Conservation (phyloP, 1,139 yeast species). For the Kurtzmaniella quercitrusa region DNA sequence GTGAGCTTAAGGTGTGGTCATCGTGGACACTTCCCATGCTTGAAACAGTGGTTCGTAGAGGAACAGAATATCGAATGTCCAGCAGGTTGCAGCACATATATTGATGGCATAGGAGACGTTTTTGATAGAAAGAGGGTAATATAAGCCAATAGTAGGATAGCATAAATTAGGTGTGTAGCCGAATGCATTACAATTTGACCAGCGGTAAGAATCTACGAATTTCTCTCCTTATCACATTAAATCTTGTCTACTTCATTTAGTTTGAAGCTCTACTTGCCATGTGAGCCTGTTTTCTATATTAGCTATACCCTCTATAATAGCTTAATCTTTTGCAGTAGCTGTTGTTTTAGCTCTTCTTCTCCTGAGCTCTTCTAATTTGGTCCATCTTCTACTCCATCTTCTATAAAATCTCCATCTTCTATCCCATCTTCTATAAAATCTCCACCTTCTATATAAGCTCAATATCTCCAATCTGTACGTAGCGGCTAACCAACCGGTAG, state of each 20-base stretch:
- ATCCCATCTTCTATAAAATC: no score
- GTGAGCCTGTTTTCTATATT: no score
- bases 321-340: no score
- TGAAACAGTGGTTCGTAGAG: conserved; percentile 70
- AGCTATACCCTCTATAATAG: no score
- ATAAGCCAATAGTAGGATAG: not conserved
- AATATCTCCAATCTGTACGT: conserved; percentile 39
- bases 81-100: conserved; percentile 51
- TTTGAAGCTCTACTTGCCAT: not conserved
- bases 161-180: no score
- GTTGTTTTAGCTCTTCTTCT: no score
- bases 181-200: no score
- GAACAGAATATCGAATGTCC: conserved; percentile 74
- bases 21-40: conserved; percentile 78
- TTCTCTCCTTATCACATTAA: no score
- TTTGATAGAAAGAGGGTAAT: not conserved
- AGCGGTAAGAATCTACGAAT: no score
- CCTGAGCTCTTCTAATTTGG: no score
- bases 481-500: conserved; percentile 49
- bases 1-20: conserved; percentile 77
- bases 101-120: not conserved
- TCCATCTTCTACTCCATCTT: no score
- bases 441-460: conserved; percentile 27
- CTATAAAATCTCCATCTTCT: no score
- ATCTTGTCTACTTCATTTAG: not conserved